A percentile compares a stretch with the other conserved stretches of the same genome.
These are phyloP conservation scores for Elaeagnus macrophylla DNA, from an alignment of 306 rosid genomes.

Conservation along the genomic window DNA sequence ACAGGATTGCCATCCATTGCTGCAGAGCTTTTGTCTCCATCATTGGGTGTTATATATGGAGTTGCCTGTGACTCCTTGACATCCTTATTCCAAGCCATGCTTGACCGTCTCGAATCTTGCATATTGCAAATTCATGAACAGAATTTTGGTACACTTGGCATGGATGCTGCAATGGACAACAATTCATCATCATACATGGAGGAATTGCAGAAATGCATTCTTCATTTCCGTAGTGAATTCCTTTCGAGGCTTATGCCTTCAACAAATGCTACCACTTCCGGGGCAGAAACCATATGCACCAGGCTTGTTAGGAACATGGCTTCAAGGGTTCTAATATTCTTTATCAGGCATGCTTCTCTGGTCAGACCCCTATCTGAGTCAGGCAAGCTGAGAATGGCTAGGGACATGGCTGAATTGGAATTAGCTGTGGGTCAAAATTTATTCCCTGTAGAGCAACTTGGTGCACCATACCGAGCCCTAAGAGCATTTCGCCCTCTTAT, in stretches of 20 bases:
- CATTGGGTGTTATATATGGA: conserved; percentile 77
- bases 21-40: conserved; percentile 80
- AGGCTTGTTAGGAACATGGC: conserved; percentile 95
- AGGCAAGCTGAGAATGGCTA: conserved; percentile 94
- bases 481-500: conserved; percentile 94
- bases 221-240: conserved; percentile 89
- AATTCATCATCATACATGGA: conserved; percentile 97
- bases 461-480: conserved; percentile 90
- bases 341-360: conserved; percentile 93
- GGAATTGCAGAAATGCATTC: conserved; percentile 82
- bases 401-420: conserved; percentile 99
- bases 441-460: conserved; percentile 95
- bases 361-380: conserved; percentile 98
- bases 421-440: conserved; percentile 88
- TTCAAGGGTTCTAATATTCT: conserved; percentile 81
- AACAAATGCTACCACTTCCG: conserved; percentile 28
- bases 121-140: conserved; percentile 90
- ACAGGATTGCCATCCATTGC: conserved; percentile 79
- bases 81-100: conserved; percentile 89
- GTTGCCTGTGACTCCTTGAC: conserved; percentile 95
- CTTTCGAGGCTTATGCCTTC: conserved; percentile 71
- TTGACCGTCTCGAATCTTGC: conserved; percentile 90
- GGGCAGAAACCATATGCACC: conserved; percentile 77
- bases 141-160: conserved; percentile 66
- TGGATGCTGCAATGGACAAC: conserved; percentile 96